Evolutionary conservation across 2,329 filamentous ascomycete genomes (phyloP), one percentile per base, ranked within the genome.

Genomic region (Chalaropsis ovoidea): DNA sequence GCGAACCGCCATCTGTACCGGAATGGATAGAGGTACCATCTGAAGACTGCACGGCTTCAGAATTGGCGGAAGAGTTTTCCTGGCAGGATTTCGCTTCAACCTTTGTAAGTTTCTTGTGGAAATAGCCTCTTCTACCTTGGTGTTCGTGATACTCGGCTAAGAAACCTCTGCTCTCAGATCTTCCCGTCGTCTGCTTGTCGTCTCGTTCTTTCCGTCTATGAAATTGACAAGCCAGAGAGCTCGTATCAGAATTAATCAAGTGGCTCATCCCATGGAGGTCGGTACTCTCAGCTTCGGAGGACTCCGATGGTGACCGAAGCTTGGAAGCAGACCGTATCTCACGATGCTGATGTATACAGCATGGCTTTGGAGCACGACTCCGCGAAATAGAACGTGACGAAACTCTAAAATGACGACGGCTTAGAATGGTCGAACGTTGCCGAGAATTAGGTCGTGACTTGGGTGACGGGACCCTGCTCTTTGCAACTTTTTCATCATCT

Each of bases 221-320:
- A 58, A 39, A 4, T 58, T 58, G 7, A 5, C 8, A 58, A 58
- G 15, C 2, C 13, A 17, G 31, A 39, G 31, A 58, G 31, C 31
- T 19, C 1, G 54, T 11, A 11, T 10, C 31, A 6, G 31, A 19
- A 19, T 39, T 47, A 8, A 39, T 13, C 2, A 10, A n/a, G 24
- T 4, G 54, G 27, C 2, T 39, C 10, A 19, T 58, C 11, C 24
- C n/a, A 17, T n/a, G 43, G 2, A n/a, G 3, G 43, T 27, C 27
- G 7, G n/a, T 13, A 58, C 54, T 58, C n/a, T 39, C 54, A 19
- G 31, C 15, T 39, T 31, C 54, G 13, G 54, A 58, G 7, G 27
- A 58, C 8, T n/a, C 31, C 8, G 54, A 58, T 39, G 54, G 54
- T 17, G 54, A 58, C 2, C 54, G 54, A n/a, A 58, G 54, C 27